A percentile compares a stretch with the other conserved stretches of the same genome.
Evolutionary conservation across 176 grass and related monocot genomes (phyloP).

Genomic region (Carex pumila): DNA sequence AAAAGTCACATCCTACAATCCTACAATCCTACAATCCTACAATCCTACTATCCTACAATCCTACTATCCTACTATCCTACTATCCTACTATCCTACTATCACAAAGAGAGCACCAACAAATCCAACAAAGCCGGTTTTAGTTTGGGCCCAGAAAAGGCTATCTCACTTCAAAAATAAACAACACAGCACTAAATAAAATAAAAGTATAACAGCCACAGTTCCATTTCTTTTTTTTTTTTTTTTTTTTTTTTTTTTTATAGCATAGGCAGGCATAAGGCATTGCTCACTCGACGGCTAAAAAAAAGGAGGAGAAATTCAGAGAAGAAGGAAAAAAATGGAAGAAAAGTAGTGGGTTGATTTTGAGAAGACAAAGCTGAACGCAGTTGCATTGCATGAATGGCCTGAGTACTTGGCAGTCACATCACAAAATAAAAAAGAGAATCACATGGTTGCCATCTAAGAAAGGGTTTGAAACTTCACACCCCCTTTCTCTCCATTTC

Average conservation of each 20-base stretch:
- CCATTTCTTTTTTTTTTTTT: too few relatives aligned
- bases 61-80: too few relatives aligned
- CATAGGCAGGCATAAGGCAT: background rate
- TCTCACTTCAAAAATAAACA: background rate
- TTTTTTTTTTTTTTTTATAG: background rate
- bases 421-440: background rate
- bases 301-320: background rate
- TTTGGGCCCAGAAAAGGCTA: background rate
- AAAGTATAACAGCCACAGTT: too few relatives aligned
- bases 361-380: background rate
- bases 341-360: background rate
- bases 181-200: too few relatives aligned
- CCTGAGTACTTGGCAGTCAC: background rate
- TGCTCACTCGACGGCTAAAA: too few relatives aligned
- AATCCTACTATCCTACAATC: too few relatives aligned
- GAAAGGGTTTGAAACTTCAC: background rate
- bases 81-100: too few relatives aligned
- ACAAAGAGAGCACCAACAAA: background rate
- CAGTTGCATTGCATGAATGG: background rate
- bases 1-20: too few relatives aligned
- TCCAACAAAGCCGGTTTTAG: background rate
- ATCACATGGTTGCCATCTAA: conserved; percentile 16
- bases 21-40: too few relatives aligned
- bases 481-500: background rate
- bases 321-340: background rate